Conservation (phyloP, 2,329 filamentous ascomycete genomes). For the Ceratocystis alfenasii region DNA sequence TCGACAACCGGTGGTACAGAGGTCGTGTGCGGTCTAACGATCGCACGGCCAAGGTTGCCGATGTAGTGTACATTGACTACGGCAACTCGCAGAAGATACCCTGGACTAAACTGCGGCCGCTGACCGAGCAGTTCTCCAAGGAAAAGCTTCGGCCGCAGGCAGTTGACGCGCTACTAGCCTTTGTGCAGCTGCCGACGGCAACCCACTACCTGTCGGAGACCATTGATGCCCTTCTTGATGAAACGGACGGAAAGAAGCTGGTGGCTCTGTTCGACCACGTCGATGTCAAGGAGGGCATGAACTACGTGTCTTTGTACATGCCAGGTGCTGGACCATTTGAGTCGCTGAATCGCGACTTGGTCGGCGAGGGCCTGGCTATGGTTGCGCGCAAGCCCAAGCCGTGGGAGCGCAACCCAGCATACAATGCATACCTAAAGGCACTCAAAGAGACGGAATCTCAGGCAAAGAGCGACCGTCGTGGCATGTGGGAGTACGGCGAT, state of each 20-base stretch:
- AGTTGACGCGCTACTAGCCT: conserved; percentile 71
- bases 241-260: conserved; percentile 62
- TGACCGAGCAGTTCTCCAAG: conserved; percentile 64
- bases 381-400: conserved; percentile 82
- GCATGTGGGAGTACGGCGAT: conserved; percentile 98
- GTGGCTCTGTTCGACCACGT: conserved; percentile 86
- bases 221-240: conserved; percentile 59
- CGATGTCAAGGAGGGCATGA: conserved; percentile 62
- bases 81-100: conserved; percentile 84
- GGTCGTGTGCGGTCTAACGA: conserved; percentile 86
- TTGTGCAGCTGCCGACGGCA: conserved; percentile 74
- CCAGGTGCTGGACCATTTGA: conserved; percentile 55
- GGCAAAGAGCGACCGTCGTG: conserved; percentile 68
- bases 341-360: conserved; percentile 80
- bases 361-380: conserved; percentile 76
- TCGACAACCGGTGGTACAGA: conserved; percentile 89
- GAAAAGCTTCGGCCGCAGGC: conserved; percentile 82
- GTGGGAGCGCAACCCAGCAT: conserved; percentile 67
- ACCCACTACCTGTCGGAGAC: conserved; percentile 76
- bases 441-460: conserved; percentile 61
- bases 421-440: conserved; percentile 57
- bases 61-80: conserved; percentile 92
- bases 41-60: conserved; percentile 73
- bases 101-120: conserved; percentile 72
- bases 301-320: conserved; percentile 83